Evolutionary conservation across 2,329 filamentous ascomycete genomes (phyloP).

Genomic region (Gyromitra esculenta): DNA sequence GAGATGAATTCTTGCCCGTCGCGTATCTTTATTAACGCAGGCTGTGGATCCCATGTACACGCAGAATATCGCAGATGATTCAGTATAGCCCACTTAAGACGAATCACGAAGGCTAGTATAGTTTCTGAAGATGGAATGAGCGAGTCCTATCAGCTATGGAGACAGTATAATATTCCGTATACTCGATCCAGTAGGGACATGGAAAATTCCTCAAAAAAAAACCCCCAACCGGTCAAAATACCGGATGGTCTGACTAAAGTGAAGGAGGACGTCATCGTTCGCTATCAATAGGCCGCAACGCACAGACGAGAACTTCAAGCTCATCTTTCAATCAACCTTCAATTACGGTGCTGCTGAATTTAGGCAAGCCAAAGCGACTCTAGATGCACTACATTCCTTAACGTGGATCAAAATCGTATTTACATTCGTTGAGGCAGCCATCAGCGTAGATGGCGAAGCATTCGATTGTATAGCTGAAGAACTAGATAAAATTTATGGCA

Average conservation of each 20-base stretch:
- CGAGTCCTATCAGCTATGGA: slow-evolving; percentile 1
- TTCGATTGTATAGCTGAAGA: slow-evolving; percentile 16
- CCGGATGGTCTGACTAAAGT: not conserved
- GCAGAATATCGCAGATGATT: slow-evolving; percentile 5
- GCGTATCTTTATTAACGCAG: not conserved
- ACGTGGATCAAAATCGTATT: slow-evolving; percentile 11
- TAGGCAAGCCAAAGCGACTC: slow-evolving; percentile 15
- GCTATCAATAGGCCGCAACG: slow-evolving; percentile 2
- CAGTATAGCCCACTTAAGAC: not conserved
- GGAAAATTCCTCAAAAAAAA: not conserved
- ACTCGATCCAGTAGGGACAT: slow-evolving; percentile 7
- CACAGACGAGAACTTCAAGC: slow-evolving; percentile 15
- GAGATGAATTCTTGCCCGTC: not conserved
- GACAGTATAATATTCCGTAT: slow-evolving; percentile 4
- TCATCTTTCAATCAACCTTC: slow-evolving; percentile 4
- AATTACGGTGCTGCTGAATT: slow-evolving; percentile 22
- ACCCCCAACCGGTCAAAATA: not conserved
- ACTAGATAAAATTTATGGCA: not conserved
- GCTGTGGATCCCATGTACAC: slow-evolving; percentile 9
- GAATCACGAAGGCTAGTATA: slow-evolving; percentile 17
- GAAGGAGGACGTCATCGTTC: not conserved
- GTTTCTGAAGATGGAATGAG: slow-evolving; percentile 16
- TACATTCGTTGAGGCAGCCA: slow-evolving; percentile 14
- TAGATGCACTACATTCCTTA: not conserved
- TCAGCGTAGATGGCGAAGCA: not conserved